Evolutionary conservation across 352 stramenopile genomes (phyloP), one percentile per base, ranked within the genome.

Genomic region (Pythium aquatile): DNA sequence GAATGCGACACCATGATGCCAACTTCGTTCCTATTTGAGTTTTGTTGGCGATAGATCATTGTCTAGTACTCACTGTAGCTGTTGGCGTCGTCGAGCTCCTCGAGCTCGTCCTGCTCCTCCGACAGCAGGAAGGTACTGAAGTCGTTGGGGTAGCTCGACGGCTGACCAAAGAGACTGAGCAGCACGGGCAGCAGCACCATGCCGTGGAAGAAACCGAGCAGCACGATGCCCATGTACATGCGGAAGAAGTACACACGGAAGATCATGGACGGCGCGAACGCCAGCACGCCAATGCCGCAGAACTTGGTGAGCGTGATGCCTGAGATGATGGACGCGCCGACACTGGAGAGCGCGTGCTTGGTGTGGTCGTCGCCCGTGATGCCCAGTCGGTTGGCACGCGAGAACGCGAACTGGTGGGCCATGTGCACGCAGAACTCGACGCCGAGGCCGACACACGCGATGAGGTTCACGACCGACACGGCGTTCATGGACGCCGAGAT

Each of bases 171-270:
- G 1, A 93, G 68, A 62, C 79, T 90, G 1, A 96, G 72, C n/a
- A 96, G 42, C 55, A 94, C 84, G 1, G 87, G 87, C n/a, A 96
- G 58, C 54, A 96, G 61, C 28, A 85, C 76, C 58, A 96, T 78
- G 40, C 83, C 85, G 44, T 96, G 85, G 67, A 97, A 94, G 47
- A 85, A 94, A 11, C 91, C 91, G 28, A 93, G 53, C 20, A 93
- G 57, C 16, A 97, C 86, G 54, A 97, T 95, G 28, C 78, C 79
- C 68, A 96, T 73, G 70, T 97, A 97, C 91, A 97, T 97, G 58
- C 91, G 80, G 77, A 97, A 97, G 63, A 97, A 97, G 64, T 97
- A 97, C 10, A 97, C 79, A 32, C 87, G 85, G 63, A 97, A 97
- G 32, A 97, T 59, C 75, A 94, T 89, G 35, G 88, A 97, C n/a